These are phyloP conservation scores for Acidomyces sp. DNA, from an alignment of 495 filamentous ascomycete genomes.

Conservation along the genomic window DNA sequence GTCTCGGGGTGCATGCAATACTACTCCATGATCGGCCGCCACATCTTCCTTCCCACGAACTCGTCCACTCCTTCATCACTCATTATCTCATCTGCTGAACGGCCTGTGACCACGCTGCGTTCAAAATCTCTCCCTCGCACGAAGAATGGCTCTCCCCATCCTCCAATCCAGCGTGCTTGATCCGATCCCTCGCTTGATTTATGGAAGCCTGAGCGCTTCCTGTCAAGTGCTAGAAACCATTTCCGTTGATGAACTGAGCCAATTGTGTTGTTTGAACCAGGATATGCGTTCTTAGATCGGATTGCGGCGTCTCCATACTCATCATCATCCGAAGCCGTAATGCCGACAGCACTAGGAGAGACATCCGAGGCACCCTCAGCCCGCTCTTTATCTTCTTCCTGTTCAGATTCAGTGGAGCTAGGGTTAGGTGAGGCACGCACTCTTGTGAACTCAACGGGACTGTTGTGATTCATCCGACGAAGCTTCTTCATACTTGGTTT, in stretches of 20 bases:
- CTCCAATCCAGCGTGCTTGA: constrained; percentile 15
- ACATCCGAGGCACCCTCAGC: background rate
- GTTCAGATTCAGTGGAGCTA: constrained; percentile 3
- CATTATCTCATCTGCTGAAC: constrained; percentile 43
- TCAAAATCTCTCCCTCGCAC: constrained; percentile 45
- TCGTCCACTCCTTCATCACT: constrained; percentile 43
- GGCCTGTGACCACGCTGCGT: constrained; percentile 49
- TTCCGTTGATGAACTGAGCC: constrained; percentile 50
- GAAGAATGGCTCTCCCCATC: constrained; percentile 42
- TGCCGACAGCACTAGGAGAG: background rate
- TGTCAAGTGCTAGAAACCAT: constrained; percentile 50
- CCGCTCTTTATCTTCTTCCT: constrained; percentile 4
- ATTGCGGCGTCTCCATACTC: constrained; percentile 36
- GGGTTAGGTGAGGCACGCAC: background rate
- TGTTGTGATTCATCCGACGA: constrained; percentile 13
- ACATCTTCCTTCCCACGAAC: constrained; percentile 42
- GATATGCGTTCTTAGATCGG: constrained; percentile 50
- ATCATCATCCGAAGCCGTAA: constrained; percentile 5
- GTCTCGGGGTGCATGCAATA: too few relatives aligned
- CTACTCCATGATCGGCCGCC: constrained; percentile 43
- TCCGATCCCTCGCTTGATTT: constrained; percentile 20
- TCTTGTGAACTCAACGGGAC: background rate
- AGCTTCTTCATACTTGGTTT: constrained; percentile 17
- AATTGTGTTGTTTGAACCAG: constrained; percentile 47
- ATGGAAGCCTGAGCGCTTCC: constrained; percentile 40